These are phyloP conservation scores for Cladosporium sp. DNA, from an alignment of 2,329 filamentous ascomycete species.

Conservation along the genomic window DNA sequence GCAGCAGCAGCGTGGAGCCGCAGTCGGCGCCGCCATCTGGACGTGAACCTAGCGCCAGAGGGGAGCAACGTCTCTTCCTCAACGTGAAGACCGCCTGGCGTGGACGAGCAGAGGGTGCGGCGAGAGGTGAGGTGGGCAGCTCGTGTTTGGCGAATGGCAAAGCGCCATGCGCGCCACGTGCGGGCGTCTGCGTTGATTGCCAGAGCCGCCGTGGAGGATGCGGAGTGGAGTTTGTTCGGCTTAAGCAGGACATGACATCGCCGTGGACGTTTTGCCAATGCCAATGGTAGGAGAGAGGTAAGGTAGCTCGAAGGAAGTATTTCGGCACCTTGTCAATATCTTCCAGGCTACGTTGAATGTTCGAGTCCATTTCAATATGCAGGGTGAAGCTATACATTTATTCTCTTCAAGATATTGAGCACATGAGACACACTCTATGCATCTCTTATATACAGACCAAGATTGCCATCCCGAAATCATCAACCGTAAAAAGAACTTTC, in stretches of 20 bases:
- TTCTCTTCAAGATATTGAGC: no score
- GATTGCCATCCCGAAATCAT: background rate
- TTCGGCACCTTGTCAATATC: no score
- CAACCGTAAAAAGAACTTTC: background rate
- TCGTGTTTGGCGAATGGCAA: background rate
- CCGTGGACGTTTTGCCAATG: no score
- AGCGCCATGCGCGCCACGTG: background rate
- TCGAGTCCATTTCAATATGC: no score
- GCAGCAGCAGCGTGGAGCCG: background rate
- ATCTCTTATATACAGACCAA: no score
- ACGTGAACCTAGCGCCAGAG: background rate
- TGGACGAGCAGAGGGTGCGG: background rate
- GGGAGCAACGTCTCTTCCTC: background rate
- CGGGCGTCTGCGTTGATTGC: background rate
- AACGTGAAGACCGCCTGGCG: background rate
- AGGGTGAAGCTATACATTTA: no score
- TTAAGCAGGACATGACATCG: background rate
- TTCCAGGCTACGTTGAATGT: no score
- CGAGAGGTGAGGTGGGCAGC: background rate
- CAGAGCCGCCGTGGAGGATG: background rate
- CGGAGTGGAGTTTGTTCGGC: slow-evolving; percentile 1
- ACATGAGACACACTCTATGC: no score
- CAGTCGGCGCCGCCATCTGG: background rate
- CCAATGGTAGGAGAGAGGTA: no score
- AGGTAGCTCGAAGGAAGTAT: no score